These are phyloP conservation scores for Anastatica hierochuntica DNA, from an alignment of 345 rosid genomes.

Conservation along the genomic window DNA sequence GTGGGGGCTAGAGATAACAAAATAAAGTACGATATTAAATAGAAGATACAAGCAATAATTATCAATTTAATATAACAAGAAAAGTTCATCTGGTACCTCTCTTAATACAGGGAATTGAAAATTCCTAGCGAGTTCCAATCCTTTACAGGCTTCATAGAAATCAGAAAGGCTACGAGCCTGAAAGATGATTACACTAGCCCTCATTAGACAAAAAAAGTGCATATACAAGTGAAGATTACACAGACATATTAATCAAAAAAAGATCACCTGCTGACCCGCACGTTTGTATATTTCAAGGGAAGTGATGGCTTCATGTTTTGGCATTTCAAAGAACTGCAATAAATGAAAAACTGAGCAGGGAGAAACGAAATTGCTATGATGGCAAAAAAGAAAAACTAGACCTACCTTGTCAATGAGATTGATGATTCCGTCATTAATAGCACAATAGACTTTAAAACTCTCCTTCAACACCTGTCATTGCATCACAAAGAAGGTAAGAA, in stretches of 20 bases:
- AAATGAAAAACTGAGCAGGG: neutral
- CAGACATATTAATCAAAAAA: no score
- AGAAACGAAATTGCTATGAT: constrained; percentile 5
- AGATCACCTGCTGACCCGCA: constrained; percentile 78
- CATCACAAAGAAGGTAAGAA: neutral
- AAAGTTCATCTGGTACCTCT: constrained; percentile 45
- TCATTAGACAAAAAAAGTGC: neutral
- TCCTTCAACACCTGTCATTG: constrained; percentile 73
- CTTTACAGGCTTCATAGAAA: constrained; percentile 90
- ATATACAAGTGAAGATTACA: neutral
- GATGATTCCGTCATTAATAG: constrained; percentile 96
- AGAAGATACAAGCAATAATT: neutral
- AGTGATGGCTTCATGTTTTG: constrained; percentile 80
- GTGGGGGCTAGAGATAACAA: constrained; percentile 65
- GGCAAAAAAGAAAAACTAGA: constrained; percentile 11
- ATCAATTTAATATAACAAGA: neutral
- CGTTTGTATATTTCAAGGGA: constrained; percentile 81
- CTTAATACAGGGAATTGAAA: constrained; percentile 90
- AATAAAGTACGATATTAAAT: neutral
- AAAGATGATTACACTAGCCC: constrained; percentile 8
- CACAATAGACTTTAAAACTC: constrained; percentile 95
- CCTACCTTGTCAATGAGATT: constrained; percentile 95
- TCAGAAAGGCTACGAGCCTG: constrained; percentile 92
- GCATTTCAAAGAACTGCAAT: constrained; percentile 95
- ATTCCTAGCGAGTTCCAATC: constrained; percentile 96